Base-by-base conservation (phyloP, 176 grass and related monocot species). In the Oryza brachyantha region DNA sequence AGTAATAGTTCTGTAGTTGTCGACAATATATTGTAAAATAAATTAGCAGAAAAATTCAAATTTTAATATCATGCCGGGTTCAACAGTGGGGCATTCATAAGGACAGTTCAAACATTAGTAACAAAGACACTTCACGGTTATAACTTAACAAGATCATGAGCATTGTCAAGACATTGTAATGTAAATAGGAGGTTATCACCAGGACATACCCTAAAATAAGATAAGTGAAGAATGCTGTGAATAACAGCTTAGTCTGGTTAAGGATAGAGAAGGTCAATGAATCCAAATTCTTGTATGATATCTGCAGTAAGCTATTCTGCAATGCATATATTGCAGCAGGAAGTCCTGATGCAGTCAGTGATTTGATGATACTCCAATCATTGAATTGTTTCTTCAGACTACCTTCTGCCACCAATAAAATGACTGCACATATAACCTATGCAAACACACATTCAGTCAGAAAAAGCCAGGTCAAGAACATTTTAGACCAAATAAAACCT, bases 201-300 rank as follows among this genome's bases (percentile, higher is more conserved):
- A 50, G 28, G 29, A 61, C 84, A 73, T 92, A 97, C 94, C 96
- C 90, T 55, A 98, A 86, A 88, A 94, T 98, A 80, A 98, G 79
- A 61, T 80, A 98, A 41, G 92, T 93, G 87, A 98, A 98, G 36
- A 98, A 87, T 27, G 96, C 92, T 5, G 96, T 94, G 85, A 94
- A 98, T 74, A 98, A 85, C 46, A 98, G 73, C 68, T 97, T 97
- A 77, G 96, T 98, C 90, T 98, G 96, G 60, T 94, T 98, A 73
- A 98, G 96, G 73, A 98, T 94, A 57, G 96, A 98, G 79, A 98
- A 98, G 69, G 92, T 94, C 54, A 98, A 86, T 27, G 96, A 98
- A 86, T 98, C 96, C 63, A 98, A 86, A 83, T 98, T 94, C 80
- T 94, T 98, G 87, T 98, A 98, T 62, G 96, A 94, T 80, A 98